Conservation (phyloP, 805 yeast genomes). For the Ascoidea rubescens region DNA sequence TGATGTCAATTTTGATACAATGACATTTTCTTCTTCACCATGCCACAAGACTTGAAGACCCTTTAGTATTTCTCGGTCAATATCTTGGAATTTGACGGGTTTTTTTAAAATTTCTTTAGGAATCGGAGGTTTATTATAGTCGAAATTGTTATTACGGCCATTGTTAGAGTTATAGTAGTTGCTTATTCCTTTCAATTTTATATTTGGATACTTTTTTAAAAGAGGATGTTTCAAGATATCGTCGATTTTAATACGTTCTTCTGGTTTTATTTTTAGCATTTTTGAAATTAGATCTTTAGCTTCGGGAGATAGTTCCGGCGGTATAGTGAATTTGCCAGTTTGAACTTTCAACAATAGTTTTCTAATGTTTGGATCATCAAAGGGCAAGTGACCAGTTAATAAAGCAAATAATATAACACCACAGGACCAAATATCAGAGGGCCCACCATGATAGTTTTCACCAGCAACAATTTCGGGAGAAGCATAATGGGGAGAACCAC, state of each 20-base stretch:
- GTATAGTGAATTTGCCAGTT: slow-evolving; percentile 77
- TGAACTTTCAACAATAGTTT: slow-evolving; percentile 81
- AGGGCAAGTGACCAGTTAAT: slow-evolving; percentile 89
- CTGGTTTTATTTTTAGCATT: slow-evolving; percentile 78
- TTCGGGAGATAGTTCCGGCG: slow-evolving; percentile 61
- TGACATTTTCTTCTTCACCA: slow-evolving; percentile 44
- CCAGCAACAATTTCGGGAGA: slow-evolving; percentile 98
- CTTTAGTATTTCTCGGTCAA: slow-evolving; percentile 63
- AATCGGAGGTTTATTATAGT: slow-evolving; percentile 24
- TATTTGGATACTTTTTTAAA: slow-evolving; percentile 47
- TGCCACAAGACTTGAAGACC: slow-evolving; percentile 73
- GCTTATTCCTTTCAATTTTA: slow-evolving; percentile 14
- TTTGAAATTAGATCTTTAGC: slow-evolving; percentile 75
- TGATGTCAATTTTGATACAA: slow-evolving; percentile 38
- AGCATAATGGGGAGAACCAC: slow-evolving; percentile 98
- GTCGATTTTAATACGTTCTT: slow-evolving; percentile 60
- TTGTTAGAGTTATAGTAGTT: slow-evolving; percentile 15
- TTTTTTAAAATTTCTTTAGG: slow-evolving; percentile 17
- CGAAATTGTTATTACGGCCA: slow-evolving; percentile 21
- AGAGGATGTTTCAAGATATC: slow-evolving; percentile 75
- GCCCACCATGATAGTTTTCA: slow-evolving; percentile 88
- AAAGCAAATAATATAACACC: slow-evolving; percentile 91
- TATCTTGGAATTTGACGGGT: slow-evolving; percentile 24
- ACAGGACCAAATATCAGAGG: slow-evolving; percentile 96
- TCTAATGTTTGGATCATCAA: slow-evolving; percentile 92